A percentile compares a stretch with the other conserved stretches of the same genome.
Conservation (phyloP, 441 rosid species). For the Mallotus japonicus region DNA sequence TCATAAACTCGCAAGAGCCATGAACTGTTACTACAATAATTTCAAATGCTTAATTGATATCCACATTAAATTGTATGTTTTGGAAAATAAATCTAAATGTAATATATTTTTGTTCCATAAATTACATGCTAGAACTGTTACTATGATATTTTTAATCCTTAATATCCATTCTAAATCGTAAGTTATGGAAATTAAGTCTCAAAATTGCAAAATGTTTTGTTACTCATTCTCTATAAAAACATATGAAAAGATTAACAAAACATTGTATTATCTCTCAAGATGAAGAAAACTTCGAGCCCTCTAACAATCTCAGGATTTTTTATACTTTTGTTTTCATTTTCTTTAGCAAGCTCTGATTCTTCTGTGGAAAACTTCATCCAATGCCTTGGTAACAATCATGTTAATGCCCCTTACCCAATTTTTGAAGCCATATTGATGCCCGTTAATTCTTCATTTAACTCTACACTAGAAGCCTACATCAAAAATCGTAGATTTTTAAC, state of each 20-base stretch:
- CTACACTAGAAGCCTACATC: conserved; percentile 22
- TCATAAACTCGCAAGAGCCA: too few relatives aligned
- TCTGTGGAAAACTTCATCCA: not conserved
- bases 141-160: too few relatives aligned
- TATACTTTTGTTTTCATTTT: not conserved
- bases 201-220: too few relatives aligned
- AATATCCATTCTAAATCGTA: too few relatives aligned
- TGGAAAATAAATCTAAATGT: too few relatives aligned
- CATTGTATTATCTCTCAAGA: not conserved
- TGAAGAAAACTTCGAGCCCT: not conserved
- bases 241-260: not conserved
- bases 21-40: too few relatives aligned
- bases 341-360: conserved; percentile 13
- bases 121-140: too few relatives aligned
- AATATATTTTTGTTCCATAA: too few relatives aligned
- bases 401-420: not conserved
- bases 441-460: conserved; percentile 29
- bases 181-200: not conserved
- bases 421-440: conserved; percentile 9
- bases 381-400: not conserved
- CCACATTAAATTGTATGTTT: too few relatives aligned
- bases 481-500: conserved; percentile 19
- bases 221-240: not conserved
- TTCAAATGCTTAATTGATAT: too few relatives aligned
- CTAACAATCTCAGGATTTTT: not conserved